phyloP scores from a whole-genome alignment of 371 early-diverging fungal genomes.

The Syncephalastrum contaminatum region DNA sequence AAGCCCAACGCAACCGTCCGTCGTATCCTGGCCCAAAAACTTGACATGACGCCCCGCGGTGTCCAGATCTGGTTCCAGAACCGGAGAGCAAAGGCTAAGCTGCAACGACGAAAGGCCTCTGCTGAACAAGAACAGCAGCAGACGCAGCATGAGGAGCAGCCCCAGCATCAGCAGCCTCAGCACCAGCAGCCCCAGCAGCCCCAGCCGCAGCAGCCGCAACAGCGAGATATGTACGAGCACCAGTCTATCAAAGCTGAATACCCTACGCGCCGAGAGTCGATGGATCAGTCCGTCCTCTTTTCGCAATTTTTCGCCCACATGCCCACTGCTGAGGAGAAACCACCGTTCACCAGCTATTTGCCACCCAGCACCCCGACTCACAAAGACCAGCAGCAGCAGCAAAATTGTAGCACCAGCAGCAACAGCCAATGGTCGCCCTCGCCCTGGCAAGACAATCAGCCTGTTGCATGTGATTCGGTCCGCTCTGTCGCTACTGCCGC shows the following conservation, averaged over 20 bases:
- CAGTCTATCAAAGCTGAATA: conserved; percentile 1
- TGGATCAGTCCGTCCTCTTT: conserved; percentile 28
- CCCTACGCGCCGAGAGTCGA: background rate
- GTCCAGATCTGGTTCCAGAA: conserved; percentile 99
- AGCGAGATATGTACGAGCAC: background rate
- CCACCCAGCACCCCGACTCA: conserved; percentile 10
- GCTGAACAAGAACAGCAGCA: conserved; percentile 10
- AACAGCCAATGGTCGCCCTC: conserved; percentile 3
- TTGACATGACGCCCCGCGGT: conserved; percentile 87
- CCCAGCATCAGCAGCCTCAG: conserved; percentile 10
- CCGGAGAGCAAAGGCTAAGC: conserved; percentile 81
- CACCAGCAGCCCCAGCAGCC: conserved; percentile 2
- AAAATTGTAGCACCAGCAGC: background rate
- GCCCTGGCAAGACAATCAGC: conserved; percentile 15
- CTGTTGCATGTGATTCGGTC: conserved; percentile 10
- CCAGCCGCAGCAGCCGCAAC: background rate
- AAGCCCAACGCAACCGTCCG: conserved; percentile 72
- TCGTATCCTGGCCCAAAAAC: conserved; percentile 63
- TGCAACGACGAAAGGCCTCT: conserved; percentile 26
- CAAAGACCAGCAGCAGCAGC: background rate
- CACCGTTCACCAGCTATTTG: conserved; percentile 20
- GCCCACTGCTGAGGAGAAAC: conserved; percentile 8
- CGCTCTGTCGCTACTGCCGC: conserved; percentile 32
- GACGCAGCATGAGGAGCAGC: conserved; percentile 1
- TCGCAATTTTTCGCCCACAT: conserved; percentile 38